Base-by-base conservation (phyloP, 768 basidiomycete species). In the Russula sp. region DNA sequence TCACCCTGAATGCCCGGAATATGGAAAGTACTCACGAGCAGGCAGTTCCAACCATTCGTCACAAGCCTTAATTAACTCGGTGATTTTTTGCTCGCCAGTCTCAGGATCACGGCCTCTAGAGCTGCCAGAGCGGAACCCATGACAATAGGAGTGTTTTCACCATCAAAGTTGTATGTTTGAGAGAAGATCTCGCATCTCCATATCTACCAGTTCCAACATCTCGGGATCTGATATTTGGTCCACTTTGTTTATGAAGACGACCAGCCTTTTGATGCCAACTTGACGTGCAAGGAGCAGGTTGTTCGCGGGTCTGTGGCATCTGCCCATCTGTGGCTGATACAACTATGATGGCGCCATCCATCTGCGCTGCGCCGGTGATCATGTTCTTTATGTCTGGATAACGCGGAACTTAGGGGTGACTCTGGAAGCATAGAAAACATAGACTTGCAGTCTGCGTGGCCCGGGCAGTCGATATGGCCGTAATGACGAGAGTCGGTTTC, bases 161-260 rank as follows among this genome's bases (percentile, higher is more conserved):
- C 97, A 71, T 99, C 97, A 69, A 90, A 99, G 71, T 93, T 91
- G 80, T 98, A 98, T 18, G 86, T 86, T 4, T n/a, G 86, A 78
- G 26, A 99, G 83, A 13, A 99, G 82, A 73, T 99, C 97, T 64
- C 97, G 88, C 88, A 99, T 99, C 83, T 99, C 97, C 95, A 99
- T 98, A 71, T 99, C 97, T 65, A 99, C 97, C 64, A 99, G 89
- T 79, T 97, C 94, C 61, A 98, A 80, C 94, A 99, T 98, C 82
- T 99, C 97, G 6, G 89, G 86, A 82, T 99, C 97, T 66, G 89
- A 85, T 64, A 98, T 90, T 80, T 89, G 85, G 79, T 99, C 97
- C 65, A 99, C 88, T 79, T 99, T 99, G 89, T 99, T 99, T 77
- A 99, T 94, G 82, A 97, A 99, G 69, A 99, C 97, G 64, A 98